phyloP scores from a whole-genome alignment of 1,284 basidiomycete species.

The Sanghuangporus baumii region DNA sequence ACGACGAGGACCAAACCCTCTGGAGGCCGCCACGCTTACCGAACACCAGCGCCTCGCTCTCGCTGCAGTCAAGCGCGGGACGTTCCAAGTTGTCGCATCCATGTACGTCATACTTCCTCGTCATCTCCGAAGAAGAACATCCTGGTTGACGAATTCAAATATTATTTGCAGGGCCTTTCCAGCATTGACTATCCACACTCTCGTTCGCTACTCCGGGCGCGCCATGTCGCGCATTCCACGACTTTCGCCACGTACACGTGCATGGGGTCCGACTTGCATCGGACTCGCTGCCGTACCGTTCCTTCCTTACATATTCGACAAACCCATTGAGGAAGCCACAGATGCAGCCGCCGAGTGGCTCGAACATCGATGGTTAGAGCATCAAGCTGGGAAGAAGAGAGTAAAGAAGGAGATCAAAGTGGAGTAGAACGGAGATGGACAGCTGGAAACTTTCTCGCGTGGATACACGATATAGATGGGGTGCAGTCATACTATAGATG shows the following conservation, averaged over 20 bases:
- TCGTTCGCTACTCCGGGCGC: slow-evolving; percentile 75
- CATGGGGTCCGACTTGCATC: slow-evolving; percentile 80
- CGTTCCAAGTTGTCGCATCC: slow-evolving; percentile 86
- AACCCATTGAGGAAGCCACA: slow-evolving; percentile 70
- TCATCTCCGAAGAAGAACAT: neutral
- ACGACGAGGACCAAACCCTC: slow-evolving; percentile 61
- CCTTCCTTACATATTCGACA: slow-evolving; percentile 80
- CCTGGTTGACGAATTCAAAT: slow-evolving; percentile 4
- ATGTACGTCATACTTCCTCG: slow-evolving; percentile 48
- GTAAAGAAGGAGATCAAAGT: neutral
- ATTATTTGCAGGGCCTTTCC: slow-evolving; percentile 57
- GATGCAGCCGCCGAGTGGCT: slow-evolving; percentile 66
- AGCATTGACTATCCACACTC: slow-evolving; percentile 81
- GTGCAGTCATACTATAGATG: neutral
- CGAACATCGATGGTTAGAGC: slow-evolving; percentile 33
- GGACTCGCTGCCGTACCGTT: slow-evolving; percentile 77
- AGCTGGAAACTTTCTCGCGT: neutral
- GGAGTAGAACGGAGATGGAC: neutral
- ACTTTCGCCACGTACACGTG: slow-evolving; percentile 55
- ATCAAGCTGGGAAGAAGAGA: slow-evolving; percentile 5
- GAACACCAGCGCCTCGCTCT: slow-evolving; percentile 70
- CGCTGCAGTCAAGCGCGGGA: slow-evolving; percentile 69
- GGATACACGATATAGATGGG: neutral
- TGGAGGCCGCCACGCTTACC: slow-evolving; percentile 73
- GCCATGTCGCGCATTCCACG: slow-evolving; percentile 55